These are phyloP conservation scores for Phylloporus scabripes DNA, from an alignment of 768 basidiomycete genomes.

Conservation along the genomic window DNA sequence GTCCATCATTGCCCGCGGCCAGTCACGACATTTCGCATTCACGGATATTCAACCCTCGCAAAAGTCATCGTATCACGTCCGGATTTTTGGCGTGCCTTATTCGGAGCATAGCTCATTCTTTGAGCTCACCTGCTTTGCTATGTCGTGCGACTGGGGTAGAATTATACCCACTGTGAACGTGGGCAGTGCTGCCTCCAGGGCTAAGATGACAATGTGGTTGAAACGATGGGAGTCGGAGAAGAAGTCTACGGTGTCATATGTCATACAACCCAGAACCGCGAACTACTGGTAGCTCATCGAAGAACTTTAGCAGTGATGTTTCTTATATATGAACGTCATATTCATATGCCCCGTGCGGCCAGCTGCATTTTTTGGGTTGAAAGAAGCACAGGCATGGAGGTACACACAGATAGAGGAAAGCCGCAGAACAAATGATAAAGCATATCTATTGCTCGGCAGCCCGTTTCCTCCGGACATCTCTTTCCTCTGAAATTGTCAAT, in stretches of 20 bases:
- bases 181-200: slow-evolving; percentile 62
- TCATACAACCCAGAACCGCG: slow-evolving; percentile 34
- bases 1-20: slow-evolving; percentile 61
- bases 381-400: slow-evolving; percentile 18
- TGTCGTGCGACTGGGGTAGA: slow-evolving; percentile 77
- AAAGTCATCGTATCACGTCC: slow-evolving; percentile 63
- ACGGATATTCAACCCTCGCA: slow-evolving; percentile 61
- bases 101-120: slow-evolving; percentile 97
- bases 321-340: not conserved
- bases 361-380: slow-evolving; percentile 17
- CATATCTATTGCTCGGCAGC: slow-evolving; percentile 58
- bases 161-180: slow-evolving; percentile 98
- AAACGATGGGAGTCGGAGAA: slow-evolving; percentile 84
- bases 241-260: slow-evolving; percentile 40
- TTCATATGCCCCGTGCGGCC: slow-evolving; percentile 14
- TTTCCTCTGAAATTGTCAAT: slow-evolving; percentile 94
- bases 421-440: slow-evolving; percentile 4
- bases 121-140: slow-evolving; percentile 91
- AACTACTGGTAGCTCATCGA: slow-evolving; percentile 42
- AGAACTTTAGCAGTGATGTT: not conserved
- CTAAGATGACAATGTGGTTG: slow-evolving; percentile 88
- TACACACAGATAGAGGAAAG: slow-evolving; percentile 10
- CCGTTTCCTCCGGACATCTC: slow-evolving; percentile 85
- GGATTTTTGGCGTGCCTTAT: slow-evolving; percentile 83
- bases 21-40: slow-evolving; percentile 63